Evolutionary conservation across 345 rosid species (phyloP).

Genomic region (Carallia pectinifolia): DNA sequence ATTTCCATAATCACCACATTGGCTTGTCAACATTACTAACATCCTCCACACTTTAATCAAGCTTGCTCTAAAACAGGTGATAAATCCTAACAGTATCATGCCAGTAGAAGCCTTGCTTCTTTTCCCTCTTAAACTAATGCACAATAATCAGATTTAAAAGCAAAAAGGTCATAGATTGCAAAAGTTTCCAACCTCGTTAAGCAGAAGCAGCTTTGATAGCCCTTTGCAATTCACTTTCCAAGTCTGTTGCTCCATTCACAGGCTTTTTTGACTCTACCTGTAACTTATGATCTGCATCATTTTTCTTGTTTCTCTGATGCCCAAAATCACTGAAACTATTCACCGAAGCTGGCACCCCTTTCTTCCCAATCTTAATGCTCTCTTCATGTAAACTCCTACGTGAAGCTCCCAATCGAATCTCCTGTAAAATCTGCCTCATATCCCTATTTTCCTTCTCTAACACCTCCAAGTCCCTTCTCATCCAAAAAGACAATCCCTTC

Average conservation of each 20-base stretch:
- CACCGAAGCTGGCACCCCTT: constrained; percentile 14
- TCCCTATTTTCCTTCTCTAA: constrained; percentile 52
- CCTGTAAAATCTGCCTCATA: constrained; percentile 47
- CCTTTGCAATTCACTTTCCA: constrained; percentile 56
- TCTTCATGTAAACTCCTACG: constrained; percentile 12
- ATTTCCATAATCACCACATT: neutral
- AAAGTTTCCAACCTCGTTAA: constrained; percentile 9
- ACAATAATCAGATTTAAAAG: constrained; percentile 2
- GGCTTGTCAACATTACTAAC: neutral
- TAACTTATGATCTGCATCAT: constrained; percentile 26
- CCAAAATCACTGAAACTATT: constrained; percentile 38
- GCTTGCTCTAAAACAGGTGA: neutral
- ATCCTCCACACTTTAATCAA: neutral
- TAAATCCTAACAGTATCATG: neutral
- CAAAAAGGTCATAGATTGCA: neutral
- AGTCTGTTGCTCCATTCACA: constrained; percentile 29
- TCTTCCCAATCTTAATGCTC: constrained; percentile 30
- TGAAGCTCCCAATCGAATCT: constrained; percentile 34
- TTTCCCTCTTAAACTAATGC: constrained; percentile 6
- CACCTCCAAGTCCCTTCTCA: constrained; percentile 52
- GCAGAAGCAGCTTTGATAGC: constrained; percentile 56
- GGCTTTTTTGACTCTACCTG: constrained; percentile 31
- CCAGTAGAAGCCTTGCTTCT: neutral
- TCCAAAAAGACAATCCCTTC: constrained; percentile 52
- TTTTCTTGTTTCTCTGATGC: constrained; percentile 36